phyloP scores from a whole-genome alignment of 148 eudicot species.

The Fallopia convolvulus region DNA sequence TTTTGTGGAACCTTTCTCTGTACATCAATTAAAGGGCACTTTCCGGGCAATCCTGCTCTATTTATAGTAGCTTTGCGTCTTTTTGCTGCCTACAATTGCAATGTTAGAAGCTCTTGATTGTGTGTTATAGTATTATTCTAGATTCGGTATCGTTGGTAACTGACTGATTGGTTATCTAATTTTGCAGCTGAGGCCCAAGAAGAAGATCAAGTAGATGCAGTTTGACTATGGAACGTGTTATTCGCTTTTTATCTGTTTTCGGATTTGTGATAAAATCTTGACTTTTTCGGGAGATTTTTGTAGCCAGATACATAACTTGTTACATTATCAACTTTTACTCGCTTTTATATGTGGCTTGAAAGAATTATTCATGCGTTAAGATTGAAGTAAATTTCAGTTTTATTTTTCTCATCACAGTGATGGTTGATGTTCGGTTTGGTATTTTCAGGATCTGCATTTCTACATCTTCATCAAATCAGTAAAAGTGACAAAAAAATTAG shows the following conservation, averaged over 20 bases:
- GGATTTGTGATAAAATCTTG: background rate
- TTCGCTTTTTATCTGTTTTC: background rate
- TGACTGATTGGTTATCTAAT: background rate
- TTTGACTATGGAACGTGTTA: background rate
- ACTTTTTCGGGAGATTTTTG: background rate
- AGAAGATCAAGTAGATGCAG: constrained; percentile 28
- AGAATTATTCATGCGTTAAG: too few species aligned
- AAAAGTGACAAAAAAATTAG: too few species aligned
- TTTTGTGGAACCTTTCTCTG: constrained; percentile 6
- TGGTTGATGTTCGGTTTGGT: too few species aligned
- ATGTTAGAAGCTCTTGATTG: background rate
- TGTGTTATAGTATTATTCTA: background rate
- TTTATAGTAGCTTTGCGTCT: background rate
- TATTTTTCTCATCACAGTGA: too few species aligned
- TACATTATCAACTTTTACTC: background rate
- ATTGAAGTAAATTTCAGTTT: too few species aligned
- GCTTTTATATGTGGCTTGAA: too few species aligned
- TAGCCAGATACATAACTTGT: background rate
- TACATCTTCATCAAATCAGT: too few species aligned
- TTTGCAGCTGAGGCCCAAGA: constrained; percentile 33
- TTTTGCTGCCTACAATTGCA: background rate
- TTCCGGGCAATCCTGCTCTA: background rate
- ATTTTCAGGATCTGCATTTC: too few species aligned
- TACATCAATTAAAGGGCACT: constrained; percentile 5
- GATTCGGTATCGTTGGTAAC: background rate